These are phyloP conservation scores for Zymoseptoria passerinii DNA, from an alignment of 2,329 filamentous ascomycete species.

Conservation along the genomic window DNA sequence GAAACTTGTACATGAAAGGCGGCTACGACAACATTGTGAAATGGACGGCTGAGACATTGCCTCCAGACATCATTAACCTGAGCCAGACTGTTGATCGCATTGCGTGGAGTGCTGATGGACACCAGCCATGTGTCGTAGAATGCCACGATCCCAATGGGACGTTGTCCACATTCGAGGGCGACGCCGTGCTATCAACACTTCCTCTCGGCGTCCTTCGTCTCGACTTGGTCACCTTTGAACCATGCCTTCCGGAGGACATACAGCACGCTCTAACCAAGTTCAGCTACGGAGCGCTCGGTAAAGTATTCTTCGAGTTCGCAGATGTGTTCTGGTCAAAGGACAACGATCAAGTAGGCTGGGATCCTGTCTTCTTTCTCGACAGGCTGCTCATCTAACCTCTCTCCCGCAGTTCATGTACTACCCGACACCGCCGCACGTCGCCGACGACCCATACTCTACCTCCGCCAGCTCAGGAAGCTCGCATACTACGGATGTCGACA, in stretches of 20 bases:
- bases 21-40: slow-evolving; percentile 39
- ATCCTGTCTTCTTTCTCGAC: neutral
- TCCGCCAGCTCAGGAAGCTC: slow-evolving; percentile 23
- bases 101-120: slow-evolving; percentile 30
- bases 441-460: slow-evolving; percentile 22
- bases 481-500: slow-evolving; percentile 23
- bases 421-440: slow-evolving; percentile 28
- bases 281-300: slow-evolving; percentile 37
- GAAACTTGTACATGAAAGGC: slow-evolving; percentile 40
- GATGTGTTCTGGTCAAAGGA: slow-evolving; percentile 41
- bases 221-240: slow-evolving; percentile 34
- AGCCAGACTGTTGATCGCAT: slow-evolving; percentile 34
- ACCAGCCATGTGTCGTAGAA: slow-evolving; percentile 18
- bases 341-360: slow-evolving; percentile 30
- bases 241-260: slow-evolving; percentile 31
- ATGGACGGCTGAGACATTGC: slow-evolving; percentile 34
- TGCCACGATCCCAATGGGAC: slow-evolving; percentile 19
- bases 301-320: slow-evolving; percentile 38
- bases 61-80: slow-evolving; percentile 31
- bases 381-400: neutral
- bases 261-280: slow-evolving; percentile 31
- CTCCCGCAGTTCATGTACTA: slow-evolving; percentile 34
- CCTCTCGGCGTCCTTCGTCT: slow-evolving; percentile 35
- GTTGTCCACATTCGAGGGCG: slow-evolving; percentile 26
- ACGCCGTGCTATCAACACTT: slow-evolving; percentile 35